These are phyloP conservation scores for Rhodotorula sp. DNA, from an alignment of 1,284 basidiomycete genomes.

Conservation along the genomic window DNA sequence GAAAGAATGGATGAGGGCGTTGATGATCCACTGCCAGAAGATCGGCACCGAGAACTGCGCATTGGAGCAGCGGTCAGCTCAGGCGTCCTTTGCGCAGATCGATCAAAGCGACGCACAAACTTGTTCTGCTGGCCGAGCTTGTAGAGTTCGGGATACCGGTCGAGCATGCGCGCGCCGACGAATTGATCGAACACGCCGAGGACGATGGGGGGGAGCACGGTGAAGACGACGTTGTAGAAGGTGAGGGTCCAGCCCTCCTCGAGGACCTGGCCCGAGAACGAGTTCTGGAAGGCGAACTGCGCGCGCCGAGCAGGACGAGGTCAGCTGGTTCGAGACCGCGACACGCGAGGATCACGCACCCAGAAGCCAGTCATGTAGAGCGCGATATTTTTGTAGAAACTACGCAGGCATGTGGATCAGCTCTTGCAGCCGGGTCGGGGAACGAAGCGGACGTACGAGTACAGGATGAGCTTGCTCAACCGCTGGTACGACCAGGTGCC, in stretches of 20 bases:
- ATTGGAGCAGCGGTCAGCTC: neutral
- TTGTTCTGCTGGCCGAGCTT: slow-evolving; percentile 85
- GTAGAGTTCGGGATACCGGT: slow-evolving; percentile 96
- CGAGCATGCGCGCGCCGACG: slow-evolving; percentile 91
- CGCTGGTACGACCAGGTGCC: slow-evolving; percentile 98
- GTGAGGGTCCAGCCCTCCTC: slow-evolving; percentile 98
- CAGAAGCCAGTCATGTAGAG: slow-evolving; percentile 78
- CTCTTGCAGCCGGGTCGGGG: too few species aligned
- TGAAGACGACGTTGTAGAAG: slow-evolving; percentile 68
- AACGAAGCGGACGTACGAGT: slow-evolving; percentile 34
- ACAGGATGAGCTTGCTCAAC: slow-evolving; percentile 87
- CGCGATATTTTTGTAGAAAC: slow-evolving; percentile 74
- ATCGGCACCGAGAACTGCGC: slow-evolving; percentile 74
- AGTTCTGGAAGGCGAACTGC: slow-evolving; percentile 96
- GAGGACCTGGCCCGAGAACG: slow-evolving; percentile 96
- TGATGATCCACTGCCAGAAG: slow-evolving; percentile 94
- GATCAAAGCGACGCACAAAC: slow-evolving; percentile 56
- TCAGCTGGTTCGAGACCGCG: too few species aligned
- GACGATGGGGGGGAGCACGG: slow-evolving; percentile 91
- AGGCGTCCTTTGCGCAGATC: too few species aligned
- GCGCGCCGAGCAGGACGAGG: neutral
- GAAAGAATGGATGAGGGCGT: slow-evolving; percentile 90
- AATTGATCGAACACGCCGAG: slow-evolving; percentile 88
- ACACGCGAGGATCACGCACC: slow-evolving; percentile 19
- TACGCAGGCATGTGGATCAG: neutral